Evolutionary conservation across 345 rosid genomes (phyloP).

Genomic region (Ricinus communis): DNA sequence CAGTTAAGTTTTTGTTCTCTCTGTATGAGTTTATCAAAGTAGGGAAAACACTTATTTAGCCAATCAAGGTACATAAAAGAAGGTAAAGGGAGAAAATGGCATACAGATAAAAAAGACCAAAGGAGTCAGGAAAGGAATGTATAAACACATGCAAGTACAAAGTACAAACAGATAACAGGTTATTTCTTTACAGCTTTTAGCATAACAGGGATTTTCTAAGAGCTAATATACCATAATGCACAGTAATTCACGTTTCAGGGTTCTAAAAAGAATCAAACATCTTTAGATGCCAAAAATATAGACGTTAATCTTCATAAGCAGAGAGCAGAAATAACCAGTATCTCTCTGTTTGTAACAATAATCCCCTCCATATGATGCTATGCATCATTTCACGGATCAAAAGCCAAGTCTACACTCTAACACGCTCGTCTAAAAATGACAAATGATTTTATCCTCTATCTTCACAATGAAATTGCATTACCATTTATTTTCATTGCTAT

Average conservation of each 20-base stretch:
- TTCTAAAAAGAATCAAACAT: background rate
- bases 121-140: background rate
- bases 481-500: background rate
- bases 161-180: background rate
- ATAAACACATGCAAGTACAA: background rate
- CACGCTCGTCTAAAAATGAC: background rate
- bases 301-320: background rate
- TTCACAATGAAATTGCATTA: background rate
- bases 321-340: background rate
- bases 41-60: background rate
- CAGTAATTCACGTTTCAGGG: background rate
- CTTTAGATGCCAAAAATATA: background rate
- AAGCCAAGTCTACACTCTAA: background rate
- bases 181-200: background rate
- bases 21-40: slow-evolving; percentile 32
- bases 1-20: slow-evolving; percentile 93
- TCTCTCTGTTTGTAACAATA: background rate
- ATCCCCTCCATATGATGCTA: no score
- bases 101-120: background rate
- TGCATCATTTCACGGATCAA: background rate
- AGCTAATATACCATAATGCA: background rate
- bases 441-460: background rate
- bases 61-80: background rate
- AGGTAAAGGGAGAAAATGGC: background rate
- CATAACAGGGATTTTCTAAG: background rate